These are phyloP conservation scores for Diaporthe sp. DNA, from an alignment of 2,329 filamentous ascomycete species.

Conservation along the genomic window DNA sequence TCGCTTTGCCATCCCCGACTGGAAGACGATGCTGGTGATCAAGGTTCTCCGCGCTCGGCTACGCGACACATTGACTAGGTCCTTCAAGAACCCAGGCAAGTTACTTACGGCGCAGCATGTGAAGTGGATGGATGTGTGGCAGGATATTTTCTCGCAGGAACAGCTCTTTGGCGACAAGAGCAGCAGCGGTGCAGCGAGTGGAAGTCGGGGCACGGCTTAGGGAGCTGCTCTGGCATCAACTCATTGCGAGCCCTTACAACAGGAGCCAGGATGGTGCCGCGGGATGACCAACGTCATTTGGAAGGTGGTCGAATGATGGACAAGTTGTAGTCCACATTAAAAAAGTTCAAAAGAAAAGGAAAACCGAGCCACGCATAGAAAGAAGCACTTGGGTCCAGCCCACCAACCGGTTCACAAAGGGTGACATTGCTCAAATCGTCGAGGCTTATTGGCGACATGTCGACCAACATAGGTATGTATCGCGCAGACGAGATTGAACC, in stretches of 20 bases:
- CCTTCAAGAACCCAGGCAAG: conserved; percentile 77
- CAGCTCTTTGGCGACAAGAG: conserved; percentile 45
- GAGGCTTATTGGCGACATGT: not conserved
- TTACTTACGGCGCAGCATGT: conserved; percentile 75
- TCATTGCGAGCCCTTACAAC: conserved; percentile 3
- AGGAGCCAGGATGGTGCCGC: not conserved
- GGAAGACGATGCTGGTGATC: conserved; percentile 91
- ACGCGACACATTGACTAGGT: conserved; percentile 78
- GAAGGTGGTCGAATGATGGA: conserved; percentile 30
- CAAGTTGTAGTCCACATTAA: not conserved
- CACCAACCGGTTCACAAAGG: not conserved
- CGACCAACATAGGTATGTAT: conserved; percentile 17
- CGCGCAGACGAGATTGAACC: not conserved
- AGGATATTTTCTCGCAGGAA: conserved; percentile 74
- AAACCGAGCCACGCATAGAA: not conserved
- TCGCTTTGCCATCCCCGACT: conserved; percentile 85
- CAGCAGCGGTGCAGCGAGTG: not conserved
- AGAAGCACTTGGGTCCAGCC: conserved; percentile 4
- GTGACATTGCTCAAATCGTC: conserved; percentile 11
- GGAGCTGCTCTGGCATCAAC: conserved; percentile 2
- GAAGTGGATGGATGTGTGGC: conserved; percentile 81
- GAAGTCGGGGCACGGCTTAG: conserved; percentile 34
- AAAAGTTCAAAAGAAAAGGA: not conserved
- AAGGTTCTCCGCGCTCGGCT: conserved; percentile 82
- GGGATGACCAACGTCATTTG: conserved; percentile 33